These are phyloP conservation scores for Telfairia occidentalis DNA, from an alignment of 331 rosid genomes.

Conservation along the genomic window DNA sequence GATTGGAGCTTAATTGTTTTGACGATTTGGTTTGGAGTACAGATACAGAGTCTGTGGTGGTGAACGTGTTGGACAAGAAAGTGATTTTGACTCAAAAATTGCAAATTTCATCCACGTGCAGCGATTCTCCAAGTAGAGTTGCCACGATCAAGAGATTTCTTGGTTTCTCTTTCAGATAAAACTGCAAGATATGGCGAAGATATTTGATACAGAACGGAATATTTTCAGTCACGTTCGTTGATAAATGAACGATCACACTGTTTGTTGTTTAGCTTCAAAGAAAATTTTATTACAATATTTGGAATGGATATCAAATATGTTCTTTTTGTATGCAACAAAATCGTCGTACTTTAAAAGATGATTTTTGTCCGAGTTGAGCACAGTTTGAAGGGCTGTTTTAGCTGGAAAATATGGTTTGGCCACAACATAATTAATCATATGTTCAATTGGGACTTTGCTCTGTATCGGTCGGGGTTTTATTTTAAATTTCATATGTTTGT, in stretches of 20 bases:
- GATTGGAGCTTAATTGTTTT: neutral
- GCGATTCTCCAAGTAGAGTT: slow-evolving; percentile 31
- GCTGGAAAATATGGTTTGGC: neutral
- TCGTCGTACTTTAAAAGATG: neutral
- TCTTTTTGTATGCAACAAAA: neutral
- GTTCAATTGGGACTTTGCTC: neutral
- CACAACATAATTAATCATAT: neutral
- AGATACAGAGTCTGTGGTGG: slow-evolving; percentile 60
- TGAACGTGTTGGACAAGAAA: slow-evolving; percentile 57
- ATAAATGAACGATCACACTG: neutral
- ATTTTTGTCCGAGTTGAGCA: neutral
- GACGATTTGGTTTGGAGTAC: no score
- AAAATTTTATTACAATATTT: neutral
- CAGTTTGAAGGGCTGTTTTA: neutral
- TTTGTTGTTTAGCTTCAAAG: neutral
- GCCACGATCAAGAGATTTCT: slow-evolving; percentile 39
- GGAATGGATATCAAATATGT: neutral
- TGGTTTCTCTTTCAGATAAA: slow-evolving; percentile 19
- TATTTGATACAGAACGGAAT: neutral
- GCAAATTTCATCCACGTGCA: slow-evolving; percentile 24
- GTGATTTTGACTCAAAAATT: slow-evolving; percentile 49
- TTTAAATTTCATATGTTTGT: neutral
- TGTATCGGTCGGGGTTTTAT: neutral
- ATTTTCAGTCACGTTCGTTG: neutral
- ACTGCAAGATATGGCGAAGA: neutral